Conservation (phyloP, 2,329 filamentous ascomycete genomes). For the Aspergillus sojae region DNA sequence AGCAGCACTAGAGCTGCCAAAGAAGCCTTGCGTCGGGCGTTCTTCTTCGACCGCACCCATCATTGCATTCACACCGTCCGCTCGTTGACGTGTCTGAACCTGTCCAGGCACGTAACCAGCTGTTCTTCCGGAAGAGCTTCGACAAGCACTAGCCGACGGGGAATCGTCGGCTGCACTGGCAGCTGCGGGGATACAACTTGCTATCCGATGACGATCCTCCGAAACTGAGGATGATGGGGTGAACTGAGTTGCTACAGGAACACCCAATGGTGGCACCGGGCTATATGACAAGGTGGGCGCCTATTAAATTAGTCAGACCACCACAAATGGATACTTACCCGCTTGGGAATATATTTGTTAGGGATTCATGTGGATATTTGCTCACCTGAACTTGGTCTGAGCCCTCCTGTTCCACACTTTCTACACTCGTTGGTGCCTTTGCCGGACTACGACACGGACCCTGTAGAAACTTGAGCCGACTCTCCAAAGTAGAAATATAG, state of each 20-base stretch:
- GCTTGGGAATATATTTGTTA: not conserved
- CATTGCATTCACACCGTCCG: slow-evolving; percentile 49
- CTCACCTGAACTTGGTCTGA: slow-evolving; percentile 17
- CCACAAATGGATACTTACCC: not conserved
- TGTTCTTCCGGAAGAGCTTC: slow-evolving; percentile 2
- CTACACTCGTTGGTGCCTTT: not conserved
- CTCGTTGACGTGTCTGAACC: not conserved
- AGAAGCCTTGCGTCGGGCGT: slow-evolving; percentile 46
- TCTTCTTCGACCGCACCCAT: slow-evolving; percentile 50
- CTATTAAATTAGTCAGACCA: not conserved
- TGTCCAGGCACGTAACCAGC: not conserved
- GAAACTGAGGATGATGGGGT: not conserved
- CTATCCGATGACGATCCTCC: not conserved
- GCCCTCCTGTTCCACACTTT: not conserved
- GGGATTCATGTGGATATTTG: not conserved
- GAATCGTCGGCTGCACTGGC: slow-evolving; percentile 2
- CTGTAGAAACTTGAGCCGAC: slow-evolving; percentile 30
- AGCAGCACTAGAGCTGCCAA: slow-evolving; percentile 52
- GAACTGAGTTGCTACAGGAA: not conserved
- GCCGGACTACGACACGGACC: slow-evolving; percentile 13
- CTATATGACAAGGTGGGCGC: slow-evolving; percentile 6
- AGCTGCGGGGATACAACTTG: not conserved
- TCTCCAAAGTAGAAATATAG: slow-evolving; percentile 32
- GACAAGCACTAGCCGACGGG: slow-evolving; percentile 5
- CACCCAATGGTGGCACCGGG: not conserved